Percentiles rank a stretch among this genome's conserved stretches.
Evolutionary conservation across 2,329 filamentous ascomycete genomes (phyloP).

Genomic region (Penicillium sp.): DNA sequence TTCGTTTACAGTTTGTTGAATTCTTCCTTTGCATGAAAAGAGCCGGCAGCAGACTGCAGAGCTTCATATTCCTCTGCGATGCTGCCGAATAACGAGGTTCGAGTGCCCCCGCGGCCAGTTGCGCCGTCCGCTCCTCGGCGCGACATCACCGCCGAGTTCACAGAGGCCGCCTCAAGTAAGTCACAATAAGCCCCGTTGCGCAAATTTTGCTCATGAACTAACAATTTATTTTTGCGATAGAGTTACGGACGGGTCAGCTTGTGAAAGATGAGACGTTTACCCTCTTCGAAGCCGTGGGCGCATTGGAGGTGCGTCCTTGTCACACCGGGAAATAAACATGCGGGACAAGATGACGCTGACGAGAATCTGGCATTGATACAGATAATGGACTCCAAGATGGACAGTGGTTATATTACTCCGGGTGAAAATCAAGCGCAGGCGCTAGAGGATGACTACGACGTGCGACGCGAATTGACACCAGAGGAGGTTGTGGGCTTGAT

Average conservation of each 20-base stretch:
- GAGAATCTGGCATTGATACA: slow-evolving; percentile 39
- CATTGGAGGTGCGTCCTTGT: slow-evolving; percentile 54
- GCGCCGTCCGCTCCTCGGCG: slow-evolving; percentile 42
- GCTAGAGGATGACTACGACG: slow-evolving; percentile 81
- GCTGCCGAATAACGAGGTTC: slow-evolving; percentile 36
- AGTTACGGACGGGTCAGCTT: slow-evolving; percentile 74
- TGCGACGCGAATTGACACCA: slow-evolving; percentile 65
- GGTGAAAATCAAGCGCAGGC: slow-evolving; percentile 60
- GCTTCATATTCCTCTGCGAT: slow-evolving; percentile 24
- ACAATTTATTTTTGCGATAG: slow-evolving; percentile 46
- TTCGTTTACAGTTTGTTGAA: slow-evolving; percentile 1
- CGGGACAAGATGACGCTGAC: slow-evolving; percentile 17
- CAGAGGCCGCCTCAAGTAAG: slow-evolving; percentile 52
- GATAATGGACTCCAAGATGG: slow-evolving; percentile 99
- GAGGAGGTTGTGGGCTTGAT: slow-evolving; percentile 89
- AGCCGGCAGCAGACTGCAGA: slow-evolving; percentile 28
- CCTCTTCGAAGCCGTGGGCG: slow-evolving; percentile 87
- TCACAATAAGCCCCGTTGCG: neutral
- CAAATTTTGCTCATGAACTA: neutral
- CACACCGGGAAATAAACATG: slow-evolving; percentile 6
- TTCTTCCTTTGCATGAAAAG: slow-evolving; percentile 8
- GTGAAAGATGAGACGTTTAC: slow-evolving; percentile 94
- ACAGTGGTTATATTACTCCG: slow-evolving; percentile 78
- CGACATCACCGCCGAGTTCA: slow-evolving; percentile 59
- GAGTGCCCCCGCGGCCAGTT: slow-evolving; percentile 31